Evolutionary conservation across 345 rosid genomes (phyloP), one percentile per base, ranked within the genome.

Genomic region (Dipteronia dyeriana): DNA sequence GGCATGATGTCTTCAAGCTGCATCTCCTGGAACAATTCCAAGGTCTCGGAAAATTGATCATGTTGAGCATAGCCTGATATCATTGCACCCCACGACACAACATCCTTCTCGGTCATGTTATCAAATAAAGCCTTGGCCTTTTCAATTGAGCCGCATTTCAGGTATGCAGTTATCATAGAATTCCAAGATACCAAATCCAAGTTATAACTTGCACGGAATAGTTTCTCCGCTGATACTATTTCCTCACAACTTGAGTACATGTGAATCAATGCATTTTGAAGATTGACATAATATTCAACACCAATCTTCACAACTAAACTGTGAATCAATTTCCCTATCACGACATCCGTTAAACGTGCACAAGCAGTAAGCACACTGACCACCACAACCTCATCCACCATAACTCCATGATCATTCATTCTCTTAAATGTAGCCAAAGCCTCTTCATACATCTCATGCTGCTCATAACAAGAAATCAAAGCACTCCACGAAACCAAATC

Each of bases 401-500:
- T 60, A 20, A 85, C 68, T 78, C 83, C 84, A 47, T 74, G 34
- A 62, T 75, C 75, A 68, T 56, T 79, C 91, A 88, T 85, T 59
- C 74, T 68, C 80, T 65, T 63, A 61, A 90, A 88, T 73, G 72
- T 34, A 53, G n/a, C 51, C 79, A 88, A 77, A 38, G 90, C 91
- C 70, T 84, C 77, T 53, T 82, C 83, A 38, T 79, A 66, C 88
- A 85, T 82, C 68, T 11, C 82, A 68, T 86, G 86, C 56, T 84
- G 86, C 75, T 86, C 89, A 62, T 84, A 90, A 76, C 90, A 82
- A 47, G 93, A 84, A 79, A 90, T 81, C 80, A 90, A 29, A 0
- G 91, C 90, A 68, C 86, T 90, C 93, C 93, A 88, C 7, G 93
- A 84, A 22, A 90, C 90, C 74, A 86, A 76, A 82, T 85, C 89